Percentiles rank a stretch among this genome's conserved stretches.
Evolutionary conservation across 2,329 filamentous ascomycete genomes (phyloP).

Genomic region (Colletotrichum destructivum): DNA sequence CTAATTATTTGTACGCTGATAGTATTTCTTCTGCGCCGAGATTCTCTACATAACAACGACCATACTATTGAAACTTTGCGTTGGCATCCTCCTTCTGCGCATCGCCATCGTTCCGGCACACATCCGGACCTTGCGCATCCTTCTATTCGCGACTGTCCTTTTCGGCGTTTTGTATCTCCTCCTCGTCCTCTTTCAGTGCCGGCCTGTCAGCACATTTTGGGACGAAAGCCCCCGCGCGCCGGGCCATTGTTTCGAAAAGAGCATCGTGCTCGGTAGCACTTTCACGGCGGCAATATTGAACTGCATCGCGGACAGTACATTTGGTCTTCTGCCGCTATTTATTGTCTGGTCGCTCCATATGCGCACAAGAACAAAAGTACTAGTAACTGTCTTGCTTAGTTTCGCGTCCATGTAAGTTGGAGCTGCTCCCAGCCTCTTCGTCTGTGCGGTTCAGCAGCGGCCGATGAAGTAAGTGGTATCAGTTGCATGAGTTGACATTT

Average conservation of each 20-base stretch:
- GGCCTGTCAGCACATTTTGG: slow-evolving; percentile 58
- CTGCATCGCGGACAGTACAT: slow-evolving; percentile 56
- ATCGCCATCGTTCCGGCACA: slow-evolving; percentile 53
- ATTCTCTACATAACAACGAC: slow-evolving; percentile 56
- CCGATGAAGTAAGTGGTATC: background rate
- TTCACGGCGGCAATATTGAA: slow-evolving; percentile 56
- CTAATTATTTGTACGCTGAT: background rate
- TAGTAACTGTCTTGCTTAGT: slow-evolving; percentile 50
- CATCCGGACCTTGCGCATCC: slow-evolving; percentile 53
- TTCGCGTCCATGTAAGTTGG: slow-evolving; percentile 50
- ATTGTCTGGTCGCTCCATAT: slow-evolving; percentile 59
- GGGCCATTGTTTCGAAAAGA: slow-evolving; percentile 50
- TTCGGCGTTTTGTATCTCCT: slow-evolving; percentile 57
- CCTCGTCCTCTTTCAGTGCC: slow-evolving; percentile 57
- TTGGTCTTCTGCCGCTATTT: slow-evolving; percentile 56
- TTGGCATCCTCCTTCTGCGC: slow-evolving; percentile 59
- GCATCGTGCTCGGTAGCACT: slow-evolving; percentile 48
- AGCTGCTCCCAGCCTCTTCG: background rate
- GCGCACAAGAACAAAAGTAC: slow-evolving; percentile 55
- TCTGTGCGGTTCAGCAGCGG: background rate
- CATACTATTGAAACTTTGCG: slow-evolving; percentile 54
- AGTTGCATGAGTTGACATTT: background rate
- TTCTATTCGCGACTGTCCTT: slow-evolving; percentile 52
- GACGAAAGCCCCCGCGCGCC: slow-evolving; percentile 46
- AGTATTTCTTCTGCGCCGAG: slow-evolving; percentile 58